Evolutionary conservation across 2,329 filamentous ascomycete genomes (phyloP), one percentile per base, ranked within the genome.

Genomic region (Colletotrichum agaves): DNA sequence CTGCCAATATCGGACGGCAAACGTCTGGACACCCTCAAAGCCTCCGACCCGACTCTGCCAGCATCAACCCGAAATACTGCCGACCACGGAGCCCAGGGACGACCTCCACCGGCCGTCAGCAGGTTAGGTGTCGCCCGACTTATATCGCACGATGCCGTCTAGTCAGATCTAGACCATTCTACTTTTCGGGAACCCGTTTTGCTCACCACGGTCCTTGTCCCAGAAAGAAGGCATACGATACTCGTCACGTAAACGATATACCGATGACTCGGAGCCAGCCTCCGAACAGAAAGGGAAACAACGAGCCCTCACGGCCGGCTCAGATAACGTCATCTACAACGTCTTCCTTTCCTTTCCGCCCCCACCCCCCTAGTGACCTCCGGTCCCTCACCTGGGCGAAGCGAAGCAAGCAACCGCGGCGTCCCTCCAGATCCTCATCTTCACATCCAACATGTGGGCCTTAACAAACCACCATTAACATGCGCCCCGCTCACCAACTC

Each of bases 1-100:
- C 17, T 7, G 17, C 15, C 39, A 44, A 35, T 37, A 63, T 67
- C 63, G 47, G 63, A 58, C 19, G 60, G 44, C 52, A 43, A 17
- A 35, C 23, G n/a, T n/a, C n/a, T n/a, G 46, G 17, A 63, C 35
- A 63, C 27, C 37, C 41, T 27, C 41, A 63, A 17, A 19, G 8
- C 39, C 2, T 31, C 8, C 13, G 37, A 21, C 13, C 59, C 35
- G 50, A 27, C 31, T 10, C n/a, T n/a, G 19, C 35, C 13, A 44
- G 17, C 55, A 33, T 50, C 41, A n/a, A 37, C 59, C 53, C 33
- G 35, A 7, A n/a, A 35, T 27, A 49, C 41, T 27, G 17, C 44
- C 13, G 23, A 35, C n/a, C 21, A 8, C 15, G 4, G n/a, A 15
- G 39, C 41, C 17, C 44, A 3, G 41, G 41, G 11, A 19, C 50